These are phyloP conservation scores for Cantharellus anzutake DNA, from an alignment of 768 basidiomycete species.

Conservation along the genomic window DNA sequence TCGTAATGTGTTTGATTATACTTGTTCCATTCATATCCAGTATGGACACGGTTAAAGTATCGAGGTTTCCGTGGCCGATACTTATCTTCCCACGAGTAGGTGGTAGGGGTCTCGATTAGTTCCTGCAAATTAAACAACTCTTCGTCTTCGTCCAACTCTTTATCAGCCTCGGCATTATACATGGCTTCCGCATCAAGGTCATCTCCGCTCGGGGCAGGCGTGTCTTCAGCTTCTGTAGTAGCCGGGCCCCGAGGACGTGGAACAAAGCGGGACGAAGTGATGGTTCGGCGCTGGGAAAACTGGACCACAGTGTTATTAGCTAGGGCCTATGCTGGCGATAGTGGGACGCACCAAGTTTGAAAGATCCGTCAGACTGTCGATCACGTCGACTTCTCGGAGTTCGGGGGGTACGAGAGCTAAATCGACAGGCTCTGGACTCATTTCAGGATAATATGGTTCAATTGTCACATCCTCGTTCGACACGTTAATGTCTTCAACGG, in stretches of 20 bases:
- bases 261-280: constrained; percentile 77
- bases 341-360: constrained; percentile 36
- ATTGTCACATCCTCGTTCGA: constrained; percentile 31
- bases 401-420: constrained; percentile 51
- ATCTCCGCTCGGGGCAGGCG: constrained; percentile 27
- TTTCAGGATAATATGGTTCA: constrained; percentile 65
- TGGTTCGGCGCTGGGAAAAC: constrained; percentile 61
- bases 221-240: constrained; percentile 24
- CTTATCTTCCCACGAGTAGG: constrained; percentile 98
- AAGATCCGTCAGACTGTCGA: constrained; percentile 47
- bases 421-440: constrained; percentile 69
- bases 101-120: constrained; percentile 58
- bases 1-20: constrained; percentile 99
- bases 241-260: constrained; percentile 23
- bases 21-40: constrained; percentile 99
- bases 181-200: constrained; percentile 75
- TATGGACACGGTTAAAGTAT: constrained; percentile 98
- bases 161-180: constrained; percentile 80
- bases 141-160: constrained; percentile 89
- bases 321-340: neutral
- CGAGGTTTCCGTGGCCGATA: constrained; percentile 92
- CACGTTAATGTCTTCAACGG: constrained; percentile 12
- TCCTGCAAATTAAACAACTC: constrained; percentile 91
- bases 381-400: constrained; percentile 63
- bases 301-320: constrained; percentile 14